phyloP scores from a whole-genome alignment of 805 yeast species.

The Cyberlindnera maritima region DNA sequence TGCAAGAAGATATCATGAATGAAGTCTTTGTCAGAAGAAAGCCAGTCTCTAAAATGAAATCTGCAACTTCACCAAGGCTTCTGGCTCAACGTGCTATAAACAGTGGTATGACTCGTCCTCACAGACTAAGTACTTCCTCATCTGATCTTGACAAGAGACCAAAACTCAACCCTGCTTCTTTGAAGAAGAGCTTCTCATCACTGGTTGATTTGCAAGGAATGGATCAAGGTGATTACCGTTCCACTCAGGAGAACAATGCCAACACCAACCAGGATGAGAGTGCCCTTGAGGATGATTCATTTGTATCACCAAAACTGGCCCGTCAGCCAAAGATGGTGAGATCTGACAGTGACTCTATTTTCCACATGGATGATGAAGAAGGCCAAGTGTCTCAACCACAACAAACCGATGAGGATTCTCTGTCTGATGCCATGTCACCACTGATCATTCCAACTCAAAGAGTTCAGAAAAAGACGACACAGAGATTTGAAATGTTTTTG shows the following conservation, averaged over 20 bases:
- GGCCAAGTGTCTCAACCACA: constrained; percentile 12
- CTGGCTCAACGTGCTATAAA: constrained; percentile 10
- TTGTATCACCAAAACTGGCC: not conserved
- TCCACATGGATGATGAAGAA: constrained; percentile 44
- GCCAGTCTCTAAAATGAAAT: constrained; percentile 9
- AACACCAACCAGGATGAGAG: not conserved
- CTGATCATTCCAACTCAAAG: constrained; percentile 19
- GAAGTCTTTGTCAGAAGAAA: not conserved
- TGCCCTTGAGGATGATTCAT: constrained; percentile 5
- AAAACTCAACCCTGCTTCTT: constrained; percentile 5
- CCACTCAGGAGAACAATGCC: not conserved
- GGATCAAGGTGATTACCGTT: not conserved
- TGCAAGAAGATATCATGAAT: constrained; percentile 45
- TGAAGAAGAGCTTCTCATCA: constrained; percentile 24
- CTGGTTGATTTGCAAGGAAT: constrained; percentile 26
- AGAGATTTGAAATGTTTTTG: constrained; percentile 76
- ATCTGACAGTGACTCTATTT: constrained; percentile 35
- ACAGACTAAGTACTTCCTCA: constrained; percentile 25
- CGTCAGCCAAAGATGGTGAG: constrained; percentile 6
- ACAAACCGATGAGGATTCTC: constrained; percentile 13
- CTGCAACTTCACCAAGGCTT: constrained; percentile 23
- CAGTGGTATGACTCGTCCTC: constrained; percentile 10
- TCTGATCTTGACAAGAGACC: constrained; percentile 25
- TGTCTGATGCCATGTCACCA: constrained; percentile 22
- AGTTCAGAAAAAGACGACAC: constrained; percentile 32